Evolutionary conservation across 306 rosid genomes (phyloP).

Genomic region (Lathyrus aphaca): DNA sequence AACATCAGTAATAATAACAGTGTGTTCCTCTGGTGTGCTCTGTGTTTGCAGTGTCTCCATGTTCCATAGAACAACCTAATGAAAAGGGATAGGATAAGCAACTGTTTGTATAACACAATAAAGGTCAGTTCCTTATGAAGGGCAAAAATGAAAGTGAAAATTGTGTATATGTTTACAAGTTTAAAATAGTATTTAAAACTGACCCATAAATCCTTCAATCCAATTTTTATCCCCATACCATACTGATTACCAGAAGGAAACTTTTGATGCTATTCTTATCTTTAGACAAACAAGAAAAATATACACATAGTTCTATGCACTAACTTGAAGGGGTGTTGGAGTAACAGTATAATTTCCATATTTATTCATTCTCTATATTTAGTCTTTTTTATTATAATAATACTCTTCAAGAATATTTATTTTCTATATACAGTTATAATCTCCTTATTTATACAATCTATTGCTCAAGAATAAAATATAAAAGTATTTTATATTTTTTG

Average conservation of each 20-base stretch:
- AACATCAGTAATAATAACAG: slow-evolving; percentile 75
- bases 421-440: too few relatives aligned
- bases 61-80: slow-evolving; percentile 90
- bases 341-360: too few relatives aligned
- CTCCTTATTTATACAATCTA: too few relatives aligned
- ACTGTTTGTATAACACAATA: slow-evolving; percentile 25
- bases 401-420: too few relatives aligned
- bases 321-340: too few relatives aligned
- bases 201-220: slow-evolving; percentile 20
- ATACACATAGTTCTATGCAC: too few relatives aligned
- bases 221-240: neutral
- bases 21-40: slow-evolving; percentile 75
- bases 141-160: slow-evolving; percentile 21
- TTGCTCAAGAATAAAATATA: too few relatives aligned
- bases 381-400: too few relatives aligned
- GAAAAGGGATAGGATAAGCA: slow-evolving; percentile 45
- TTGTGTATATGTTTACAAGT: slow-evolving; percentile 15
- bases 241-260: neutral
- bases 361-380: too few relatives aligned
- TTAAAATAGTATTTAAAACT: slow-evolving; percentile 23
- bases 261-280: neutral
- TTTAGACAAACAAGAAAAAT: slow-evolving; percentile 17
- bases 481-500: too few relatives aligned
- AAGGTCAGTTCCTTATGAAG: neutral
- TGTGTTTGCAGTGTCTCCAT: slow-evolving; percentile 86